A percentile compares a stretch with the other conserved stretches of the same genome.
Conservation (phyloP, 129 eudicot species). For the sunflower (Helianthus annuus) region HanXRQr2.0-SUNRISE NC_035444.2:40689185-40689684, state of each 20-base stretch:
- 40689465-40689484: conserved; percentile 61
- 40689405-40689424: conserved; percentile 67
- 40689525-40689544: background rate
- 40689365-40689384: conserved; percentile 75
- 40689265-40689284: conserved; percentile 79
- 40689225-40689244: conserved; percentile 97
- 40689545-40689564: background rate
- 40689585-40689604: conserved; percentile 56
- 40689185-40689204: conserved; percentile 80
- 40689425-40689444: conserved; percentile 64
- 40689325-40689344: conserved; percentile 1
- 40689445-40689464: conserved; percentile 62
- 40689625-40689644: conserved; percentile 79
- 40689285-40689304: conserved; percentile 67
- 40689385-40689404: conserved; percentile 64
- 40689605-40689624: conserved; percentile 72
- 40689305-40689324: conserved; percentile 17
- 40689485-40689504: conserved; percentile 14
- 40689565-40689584: conserved; percentile 50
- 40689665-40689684: conserved; percentile 95
- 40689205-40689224: conserved; percentile 84
- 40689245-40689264: conserved; percentile 95
- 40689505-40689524: background rate
- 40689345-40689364: conserved; percentile 40
- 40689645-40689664: conserved; percentile 89